Percentiles rank a stretch among this genome's conserved stretches.
These are phyloP conservation scores for Fremontodendron californicum DNA, from an alignment of 345 rosid species.

Conservation along the genomic window DNA sequence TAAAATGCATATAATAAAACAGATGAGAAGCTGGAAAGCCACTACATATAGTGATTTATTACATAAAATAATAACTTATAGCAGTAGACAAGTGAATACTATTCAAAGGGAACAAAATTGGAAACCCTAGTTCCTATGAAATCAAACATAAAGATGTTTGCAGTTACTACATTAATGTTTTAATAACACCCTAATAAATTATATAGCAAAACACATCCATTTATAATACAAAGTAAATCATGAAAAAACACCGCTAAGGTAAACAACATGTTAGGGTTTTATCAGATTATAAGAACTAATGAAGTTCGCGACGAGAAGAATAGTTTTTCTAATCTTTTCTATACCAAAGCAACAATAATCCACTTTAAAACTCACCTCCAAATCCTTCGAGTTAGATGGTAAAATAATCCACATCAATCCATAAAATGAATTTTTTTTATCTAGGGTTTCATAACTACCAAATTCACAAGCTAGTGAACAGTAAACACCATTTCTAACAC, in stretches of 20 bases:
- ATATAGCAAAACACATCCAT: conserved; percentile 16
- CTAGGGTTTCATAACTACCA: conserved; percentile 42
- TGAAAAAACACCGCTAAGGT: conserved; percentile 19
- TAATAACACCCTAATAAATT: conserved; percentile 14
- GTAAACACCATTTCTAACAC: conserved; percentile 23
- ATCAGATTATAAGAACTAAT: conserved; percentile 19
- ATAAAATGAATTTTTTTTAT: conserved; percentile 15
- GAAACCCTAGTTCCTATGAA: conserved; percentile 49
- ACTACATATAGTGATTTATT: conserved; percentile 16
- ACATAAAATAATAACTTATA: conserved; percentile 52
- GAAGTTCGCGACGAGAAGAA: background rate
- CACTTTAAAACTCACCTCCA: conserved; percentile 20
- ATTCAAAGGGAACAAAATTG: conserved; percentile 13
- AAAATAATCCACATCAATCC: conserved; percentile 19
- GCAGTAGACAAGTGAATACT: conserved; percentile 18
- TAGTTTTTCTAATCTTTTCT: conserved; percentile 15
- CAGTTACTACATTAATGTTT: conserved; percentile 11
- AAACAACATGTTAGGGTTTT: conserved; percentile 46
- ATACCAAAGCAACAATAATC: conserved; percentile 1
- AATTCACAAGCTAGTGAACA: conserved; percentile 38
- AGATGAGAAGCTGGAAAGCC: background rate
- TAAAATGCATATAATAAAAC: background rate
- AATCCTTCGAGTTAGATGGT: conserved; percentile 13
- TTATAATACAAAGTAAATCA: conserved; percentile 22
- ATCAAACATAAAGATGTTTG: conserved; percentile 19